Conservation (phyloP, 2,329 filamentous ascomycete species). For the Trichoderma aggressivum region DNA sequence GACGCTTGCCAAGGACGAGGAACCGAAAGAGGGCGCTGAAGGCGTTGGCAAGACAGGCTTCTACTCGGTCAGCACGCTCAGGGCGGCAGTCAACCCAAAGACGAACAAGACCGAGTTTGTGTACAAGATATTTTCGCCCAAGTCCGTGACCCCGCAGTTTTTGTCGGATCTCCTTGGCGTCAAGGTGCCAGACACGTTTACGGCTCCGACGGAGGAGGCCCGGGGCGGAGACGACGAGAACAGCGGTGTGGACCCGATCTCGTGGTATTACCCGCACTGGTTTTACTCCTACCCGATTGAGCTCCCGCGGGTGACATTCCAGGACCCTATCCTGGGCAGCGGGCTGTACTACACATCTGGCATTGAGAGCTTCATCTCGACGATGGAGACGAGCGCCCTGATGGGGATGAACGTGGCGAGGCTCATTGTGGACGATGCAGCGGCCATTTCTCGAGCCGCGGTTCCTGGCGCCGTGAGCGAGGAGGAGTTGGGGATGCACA, state of each 20-base stretch:
- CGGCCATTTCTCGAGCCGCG: constrained; percentile 25
- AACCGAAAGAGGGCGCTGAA: constrained; percentile 46
- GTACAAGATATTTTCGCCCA: constrained; percentile 64
- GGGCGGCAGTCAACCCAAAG: constrained; percentile 58
- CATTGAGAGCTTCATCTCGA: constrained; percentile 92
- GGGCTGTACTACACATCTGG: constrained; percentile 69
- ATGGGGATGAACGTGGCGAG: constrained; percentile 84
- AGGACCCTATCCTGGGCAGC: constrained; percentile 67
- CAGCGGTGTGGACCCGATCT: constrained; percentile 50
- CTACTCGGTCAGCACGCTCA: constrained; percentile 78
- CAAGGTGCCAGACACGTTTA: constrained; percentile 43
- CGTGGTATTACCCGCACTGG: constrained; percentile 72
- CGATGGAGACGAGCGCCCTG: constrained; percentile 93
- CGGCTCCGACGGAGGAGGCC: constrained; percentile 2
- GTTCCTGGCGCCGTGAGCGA: constrained; percentile 1
- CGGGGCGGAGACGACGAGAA: constrained; percentile 26
- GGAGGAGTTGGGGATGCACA: not conserved
- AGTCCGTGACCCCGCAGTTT: constrained; percentile 50
- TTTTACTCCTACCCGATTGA: constrained; percentile 87
- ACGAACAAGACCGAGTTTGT: constrained; percentile 53
- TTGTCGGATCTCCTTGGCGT: constrained; percentile 51
- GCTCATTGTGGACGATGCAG: constrained; percentile 61
- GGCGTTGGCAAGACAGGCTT: constrained; percentile 74
- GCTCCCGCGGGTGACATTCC: constrained; percentile 82
- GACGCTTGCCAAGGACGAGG: constrained; percentile 64